Conservation (phyloP, 768 basidiomycete species). For the Tulasnella sp. region DNA sequence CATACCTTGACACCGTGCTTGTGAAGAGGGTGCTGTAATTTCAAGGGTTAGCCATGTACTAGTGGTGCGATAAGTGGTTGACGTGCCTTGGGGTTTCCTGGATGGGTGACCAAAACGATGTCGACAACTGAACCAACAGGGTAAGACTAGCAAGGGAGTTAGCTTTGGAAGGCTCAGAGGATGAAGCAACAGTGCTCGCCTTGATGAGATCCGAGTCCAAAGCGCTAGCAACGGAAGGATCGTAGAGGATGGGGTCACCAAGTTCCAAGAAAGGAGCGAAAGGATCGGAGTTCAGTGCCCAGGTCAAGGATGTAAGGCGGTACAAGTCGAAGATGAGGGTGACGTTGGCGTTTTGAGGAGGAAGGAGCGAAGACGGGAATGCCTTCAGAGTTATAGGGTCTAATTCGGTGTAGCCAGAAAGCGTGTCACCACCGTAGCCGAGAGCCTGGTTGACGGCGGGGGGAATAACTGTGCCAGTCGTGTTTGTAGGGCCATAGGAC, state of each 20-base stretch:
- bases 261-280: constrained; percentile 5
- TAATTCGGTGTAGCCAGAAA: not conserved
- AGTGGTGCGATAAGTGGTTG: too few relatives aligned
- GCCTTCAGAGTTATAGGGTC: constrained; percentile 3
- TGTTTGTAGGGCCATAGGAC: not conserved
- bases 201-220: not conserved
- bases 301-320: not conserved
- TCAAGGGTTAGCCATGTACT: not conserved
- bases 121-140: constrained; percentile 1
- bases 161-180: not conserved
- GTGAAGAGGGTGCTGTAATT: not conserved
- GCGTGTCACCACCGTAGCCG: constrained; percentile 1
- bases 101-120: not conserved
- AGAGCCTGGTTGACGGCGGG: not conserved
- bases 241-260: not conserved
- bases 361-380: not conserved
- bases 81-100: not conserved
- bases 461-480: not conserved
- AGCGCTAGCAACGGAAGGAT: not conserved
- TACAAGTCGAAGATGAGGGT: not conserved
- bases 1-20: constrained; percentile 8
- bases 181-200: not conserved
- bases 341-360: not conserved
- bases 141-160: not conserved
- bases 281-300: not conserved